Conservation (phyloP, 2,329 filamentous ascomycete genomes). For the Alternaria angustiovoidea region DNA sequence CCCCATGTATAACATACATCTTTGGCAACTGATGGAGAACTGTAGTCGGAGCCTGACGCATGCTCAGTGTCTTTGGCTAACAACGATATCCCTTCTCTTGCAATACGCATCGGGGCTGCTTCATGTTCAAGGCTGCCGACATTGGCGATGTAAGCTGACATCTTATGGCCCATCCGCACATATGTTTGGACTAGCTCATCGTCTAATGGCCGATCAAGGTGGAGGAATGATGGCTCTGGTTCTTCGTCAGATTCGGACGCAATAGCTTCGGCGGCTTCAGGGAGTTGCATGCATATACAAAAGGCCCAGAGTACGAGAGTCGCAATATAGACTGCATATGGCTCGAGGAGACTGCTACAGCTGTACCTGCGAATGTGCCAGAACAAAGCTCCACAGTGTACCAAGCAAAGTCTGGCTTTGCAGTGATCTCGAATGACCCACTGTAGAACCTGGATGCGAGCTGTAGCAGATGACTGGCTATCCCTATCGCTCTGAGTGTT, state of each 20-base stretch:
- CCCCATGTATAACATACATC: constrained; percentile 12
- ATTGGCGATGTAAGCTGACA: constrained; percentile 61
- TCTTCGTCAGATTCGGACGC: constrained; percentile 6
- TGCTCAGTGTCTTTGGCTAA: background rate
- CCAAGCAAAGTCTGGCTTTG: constrained; percentile 65
- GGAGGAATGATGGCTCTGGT: constrained; percentile 56
- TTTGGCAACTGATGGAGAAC: background rate
- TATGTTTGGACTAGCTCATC: constrained; percentile 62
- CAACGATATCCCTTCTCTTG: constrained; percentile 14
- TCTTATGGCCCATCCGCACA: constrained; percentile 59
- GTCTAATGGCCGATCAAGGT: constrained; percentile 64
- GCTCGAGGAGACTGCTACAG: constrained; percentile 59
- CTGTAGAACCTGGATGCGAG: constrained; percentile 49
- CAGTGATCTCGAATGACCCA: constrained; percentile 63
- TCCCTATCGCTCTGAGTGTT: constrained; percentile 9
- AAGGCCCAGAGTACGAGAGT: constrained; percentile 60
- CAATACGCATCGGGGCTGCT: constrained; percentile 15
- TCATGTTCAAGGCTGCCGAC: constrained; percentile 59
- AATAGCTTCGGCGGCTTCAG: constrained; percentile 17
- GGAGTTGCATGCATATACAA: constrained; percentile 31
- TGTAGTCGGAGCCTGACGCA: no score
- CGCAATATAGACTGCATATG: constrained; percentile 56
- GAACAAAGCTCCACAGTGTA: constrained; percentile 62
- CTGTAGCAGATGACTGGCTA: background rate
- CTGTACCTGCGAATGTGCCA: constrained; percentile 62